Evolutionary conservation across 768 basidiomycete species (phyloP).

Genomic region (Termitomyces sp.): DNA sequence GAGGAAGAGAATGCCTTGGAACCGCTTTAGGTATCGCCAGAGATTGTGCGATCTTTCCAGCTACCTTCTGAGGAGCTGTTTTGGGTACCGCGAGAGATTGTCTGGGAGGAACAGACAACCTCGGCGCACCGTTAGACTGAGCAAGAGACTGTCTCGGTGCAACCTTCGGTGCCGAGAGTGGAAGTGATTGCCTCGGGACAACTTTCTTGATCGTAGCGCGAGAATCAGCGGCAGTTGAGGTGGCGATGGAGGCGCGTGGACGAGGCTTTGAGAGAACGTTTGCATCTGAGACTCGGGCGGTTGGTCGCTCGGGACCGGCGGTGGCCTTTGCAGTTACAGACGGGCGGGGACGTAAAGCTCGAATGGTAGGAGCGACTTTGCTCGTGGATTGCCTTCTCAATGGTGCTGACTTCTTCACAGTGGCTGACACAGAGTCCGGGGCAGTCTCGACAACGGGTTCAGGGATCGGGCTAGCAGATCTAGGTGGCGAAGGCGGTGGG

Average conservation of each 20-base stretch:
- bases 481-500: not conserved
- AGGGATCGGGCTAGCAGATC: no score
- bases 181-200: not conserved
- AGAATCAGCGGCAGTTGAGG: not conserved
- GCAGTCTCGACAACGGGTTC: not conserved
- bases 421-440: not conserved
- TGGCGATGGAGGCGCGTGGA: slow-evolving; percentile 1
- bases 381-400: not conserved
- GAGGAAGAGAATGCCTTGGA: not conserved
- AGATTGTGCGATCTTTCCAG: not conserved
- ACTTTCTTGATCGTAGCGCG: not conserved
- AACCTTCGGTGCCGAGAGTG: not conserved
- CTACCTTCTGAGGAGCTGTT: not conserved
- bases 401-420: not conserved
- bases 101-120: not conserved
- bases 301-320: no score
- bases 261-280: not conserved
- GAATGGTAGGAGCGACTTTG: not conserved
- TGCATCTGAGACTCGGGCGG: not conserved
- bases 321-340: not conserved
- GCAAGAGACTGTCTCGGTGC: not conserved
- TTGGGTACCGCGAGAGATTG: not conserved
- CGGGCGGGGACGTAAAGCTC: not conserved
- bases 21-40: not conserved
- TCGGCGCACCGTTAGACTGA: not conserved